Percentiles rank a stretch among this genome's conserved stretches.
These are phyloP conservation scores for Penicillium cinerascens DNA, from an alignment of 495 filamentous ascomycete species.

Conservation along the genomic window DNA sequence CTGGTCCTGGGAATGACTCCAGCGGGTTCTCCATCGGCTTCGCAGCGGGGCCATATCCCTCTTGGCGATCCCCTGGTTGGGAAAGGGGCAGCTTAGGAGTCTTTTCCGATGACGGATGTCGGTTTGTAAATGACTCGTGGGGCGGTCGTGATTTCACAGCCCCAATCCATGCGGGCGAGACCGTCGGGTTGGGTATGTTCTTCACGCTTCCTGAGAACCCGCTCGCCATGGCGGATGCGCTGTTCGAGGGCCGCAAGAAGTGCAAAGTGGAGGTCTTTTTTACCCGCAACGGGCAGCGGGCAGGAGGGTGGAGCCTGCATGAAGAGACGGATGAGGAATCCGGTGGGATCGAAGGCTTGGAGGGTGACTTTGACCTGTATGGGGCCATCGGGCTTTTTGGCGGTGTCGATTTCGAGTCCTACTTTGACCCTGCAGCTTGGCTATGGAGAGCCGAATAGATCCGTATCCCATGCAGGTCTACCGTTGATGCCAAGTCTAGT, in stretches of 20 bases:
- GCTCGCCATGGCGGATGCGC: conserved; percentile 10
- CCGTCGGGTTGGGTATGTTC: conserved; percentile 67
- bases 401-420: conserved; percentile 65
- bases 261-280: conserved; percentile 67
- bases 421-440: conserved; percentile 54
- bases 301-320: conserved; percentile 75
- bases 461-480: neutral
- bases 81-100: conserved; percentile 80
- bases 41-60: conserved; percentile 76
- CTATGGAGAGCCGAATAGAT: conserved; percentile 31
- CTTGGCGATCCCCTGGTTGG: conserved; percentile 88
- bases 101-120: conserved; percentile 86
- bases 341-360: conserved; percentile 66
- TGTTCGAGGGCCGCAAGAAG: conserved; percentile 12
- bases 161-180: conserved; percentile 51
- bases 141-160: conserved; percentile 74
- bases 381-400: conserved; percentile 76
- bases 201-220: conserved; percentile 42
- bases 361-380: conserved; percentile 77
- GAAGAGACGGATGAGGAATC: conserved; percentile 74
- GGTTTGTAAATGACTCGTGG: conserved; percentile 81
- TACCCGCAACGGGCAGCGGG: conserved; percentile 63
- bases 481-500: conserved; percentile 9
- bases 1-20: conserved; percentile 40
- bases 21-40: conserved; percentile 74